Evolutionary conservation across 140 eudicot species (phyloP), one percentile per base, ranked within the genome.

Genomic region (Erigeron philadelphicus): DNA sequence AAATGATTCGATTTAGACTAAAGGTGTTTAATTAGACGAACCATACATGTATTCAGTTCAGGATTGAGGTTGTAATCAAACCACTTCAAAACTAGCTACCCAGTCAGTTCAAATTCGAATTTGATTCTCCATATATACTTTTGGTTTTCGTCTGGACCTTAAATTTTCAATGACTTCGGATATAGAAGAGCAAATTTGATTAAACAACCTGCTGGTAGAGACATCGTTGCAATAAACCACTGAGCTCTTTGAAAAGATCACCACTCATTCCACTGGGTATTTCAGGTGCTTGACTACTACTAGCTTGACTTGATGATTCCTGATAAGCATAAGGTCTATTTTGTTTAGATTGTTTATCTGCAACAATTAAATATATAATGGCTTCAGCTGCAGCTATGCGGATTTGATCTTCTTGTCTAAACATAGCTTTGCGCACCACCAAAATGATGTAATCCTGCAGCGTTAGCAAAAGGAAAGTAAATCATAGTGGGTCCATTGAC

Each of bases 251-350:
- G 69, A 86, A 89, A 68, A 89, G 96, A 76, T 81, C 78, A 72
- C 60, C 52, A n/a, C 81, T 69, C n/a, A 50, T 58, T 71, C 82
- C 80, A 64, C 25, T 75, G 54, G 77, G 78, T 38, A 59, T 61
- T 75, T 84, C 90, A 77, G 75, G 83, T 66, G 67, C 82, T 84
- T 89, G 96, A 80, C 96, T 89, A 72, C 88, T 77, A 75, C 96
- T 86, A 65, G 95, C 96, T 85, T 89, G 96, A 77, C 95, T 89
- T 41, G 95, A 84, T 41, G 90, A 89, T 55, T 89, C 96, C 67
- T 89, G 90, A 79, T 77, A 64, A 77, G 83, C 75, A 70, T 72
- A 72, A 47, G 67, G 60, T 35, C 54, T 81, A 61, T 78, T 83
- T 56, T 64, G 69, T 82, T 78, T 80, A 13, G 74, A 80, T 66